Evolutionary conservation across 768 basidiomycete genomes (phyloP), one percentile per base, ranked within the genome.

Genomic region (Sistotremastrum niveocremeum): DNA sequence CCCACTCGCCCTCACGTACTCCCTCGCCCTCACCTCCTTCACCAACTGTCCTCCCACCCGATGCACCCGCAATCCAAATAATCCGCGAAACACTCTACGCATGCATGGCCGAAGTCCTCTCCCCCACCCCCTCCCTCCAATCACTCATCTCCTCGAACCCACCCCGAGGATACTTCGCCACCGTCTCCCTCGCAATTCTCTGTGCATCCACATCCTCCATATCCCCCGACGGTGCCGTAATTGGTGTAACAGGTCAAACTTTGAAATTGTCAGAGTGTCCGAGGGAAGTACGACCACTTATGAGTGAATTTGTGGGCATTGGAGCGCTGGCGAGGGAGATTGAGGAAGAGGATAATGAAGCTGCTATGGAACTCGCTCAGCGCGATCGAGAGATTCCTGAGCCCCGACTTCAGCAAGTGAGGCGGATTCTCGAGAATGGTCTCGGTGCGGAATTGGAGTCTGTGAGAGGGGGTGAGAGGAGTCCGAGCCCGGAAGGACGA

Each of bases 71-170:
- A 0, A 81, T 90, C 51, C 74, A 79, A 46, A 68, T 83, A 56
- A 89, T 91, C 49, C 81, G 88, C 30, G 86, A 91, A 61, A 88
- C 87, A 0, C 72, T 91, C 11, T 91, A 89, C 60, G 84, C 87
- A 0, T 74, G 84, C 2, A 68, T 90, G 3, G 85, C 71, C 0
- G 84, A 85, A 51, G 76, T 73, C 1, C 68, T 89, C 39, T 71
- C 77, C 42, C 65, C 65, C 4, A 71, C 67, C 8, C 69, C 73
- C 0, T 65, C 70, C 3, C 70, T 90, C 5, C 72, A 73, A 3
- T 47, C 54, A 0, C 68, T 82, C 7, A 72, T 89, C 46, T 63
- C 63, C n/a, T 54, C 56, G 9, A 84, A 89, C 55, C 76, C 77
- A 0, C 63, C 80, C 0, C 71, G 83, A 12, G 87, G 84, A 0